Evolutionary conservation across 1,139 yeast species (phyloP).

Genomic region (Yamadazyma spencermartinsiae): DNA sequence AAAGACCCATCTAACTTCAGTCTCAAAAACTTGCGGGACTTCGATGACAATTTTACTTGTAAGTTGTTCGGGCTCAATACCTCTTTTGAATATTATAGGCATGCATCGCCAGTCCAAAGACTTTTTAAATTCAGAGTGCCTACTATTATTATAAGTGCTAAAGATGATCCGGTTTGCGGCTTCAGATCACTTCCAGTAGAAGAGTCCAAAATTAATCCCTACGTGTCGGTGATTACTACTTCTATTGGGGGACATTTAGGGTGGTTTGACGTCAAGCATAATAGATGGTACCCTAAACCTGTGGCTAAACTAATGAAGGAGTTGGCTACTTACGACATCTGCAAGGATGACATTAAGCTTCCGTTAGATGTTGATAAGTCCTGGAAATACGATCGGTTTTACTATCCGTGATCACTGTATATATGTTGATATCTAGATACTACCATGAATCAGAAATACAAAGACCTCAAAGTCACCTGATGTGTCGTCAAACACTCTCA

Average conservation of each 20-base stretch:
- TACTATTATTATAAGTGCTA: slow-evolving; percentile 46
- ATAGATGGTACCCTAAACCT: slow-evolving; percentile 55
- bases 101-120: slow-evolving; percentile 54
- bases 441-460: too few relatives aligned
- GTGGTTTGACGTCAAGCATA: slow-evolving; percentile 51
- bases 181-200: slow-evolving; percentile 53
- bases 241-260: slow-evolving; percentile 84
- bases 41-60: slow-evolving; percentile 55
- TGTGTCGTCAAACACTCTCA: too few relatives aligned
- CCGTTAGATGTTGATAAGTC: slow-evolving; percentile 29
- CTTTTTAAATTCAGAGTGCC: slow-evolving; percentile 54
- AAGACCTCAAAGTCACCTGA: too few relatives aligned
- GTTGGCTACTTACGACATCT: slow-evolving; percentile 26
- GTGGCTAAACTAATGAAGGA: slow-evolving; percentile 35
- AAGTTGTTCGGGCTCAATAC: slow-evolving; percentile 54
- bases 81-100: slow-evolving; percentile 54
- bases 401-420: background rate
- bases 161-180: slow-evolving; percentile 63
- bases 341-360: slow-evolving; percentile 18
- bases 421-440: too few relatives aligned
- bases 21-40: slow-evolving; percentile 36
- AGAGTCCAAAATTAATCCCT: slow-evolving; percentile 69
- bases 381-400: slow-evolving; percentile 35
- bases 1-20: slow-evolving; percentile 36
- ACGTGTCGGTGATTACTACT: slow-evolving; percentile 63